Percentiles rank a stretch among this genome's conserved stretches.
phyloP scores from a whole-genome alignment of 1,284 basidiomycete genomes.

The Cutaneotrichosporon sp. region DNA sequence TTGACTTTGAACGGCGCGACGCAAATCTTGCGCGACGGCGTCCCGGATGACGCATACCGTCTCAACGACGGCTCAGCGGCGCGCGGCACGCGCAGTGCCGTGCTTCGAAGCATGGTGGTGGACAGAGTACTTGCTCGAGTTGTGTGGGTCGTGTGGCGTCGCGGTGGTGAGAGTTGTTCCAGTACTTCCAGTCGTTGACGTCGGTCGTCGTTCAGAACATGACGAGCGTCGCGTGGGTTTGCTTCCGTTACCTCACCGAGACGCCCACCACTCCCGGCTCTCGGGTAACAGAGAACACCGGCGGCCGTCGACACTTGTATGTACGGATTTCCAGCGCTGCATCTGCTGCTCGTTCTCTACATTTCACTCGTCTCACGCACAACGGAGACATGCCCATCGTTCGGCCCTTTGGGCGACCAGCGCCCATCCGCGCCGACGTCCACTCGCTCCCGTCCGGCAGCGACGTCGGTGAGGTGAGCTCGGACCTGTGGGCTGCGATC shows the following conservation, averaged over 20 bases:
- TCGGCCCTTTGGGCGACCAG: conserved; percentile 17
- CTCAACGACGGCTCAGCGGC: not conserved
- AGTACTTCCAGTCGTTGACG: too few relatives aligned
- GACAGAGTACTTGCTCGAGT: too few relatives aligned
- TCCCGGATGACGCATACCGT: not conserved
- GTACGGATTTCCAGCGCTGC: too few relatives aligned
- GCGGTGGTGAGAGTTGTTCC: not conserved
- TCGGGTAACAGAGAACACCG: not conserved
- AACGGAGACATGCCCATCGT: conserved; percentile 6
- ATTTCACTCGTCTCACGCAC: not conserved
- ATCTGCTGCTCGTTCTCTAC: not conserved
- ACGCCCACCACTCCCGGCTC: not conserved
- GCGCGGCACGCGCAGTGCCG: conserved; percentile 1
- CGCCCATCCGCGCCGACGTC: conserved; percentile 12
- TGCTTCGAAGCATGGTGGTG: conserved; percentile 1
- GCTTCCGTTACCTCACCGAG: not conserved
- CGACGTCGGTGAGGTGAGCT: conserved; percentile 14
- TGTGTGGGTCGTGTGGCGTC: too few relatives aligned
- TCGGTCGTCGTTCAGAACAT: not conserved
- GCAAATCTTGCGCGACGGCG: conserved; percentile 25
- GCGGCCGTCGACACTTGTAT: too few relatives aligned
- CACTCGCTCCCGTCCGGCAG: conserved; percentile 7
- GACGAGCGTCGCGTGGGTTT: not conserved
- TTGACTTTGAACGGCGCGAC: conserved; percentile 26
- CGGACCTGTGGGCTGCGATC: conserved; percentile 14